Percentiles rank a stretch among this genome's conserved stretches.
These are phyloP conservation scores for Fistulinella cinereoalba DNA, from an alignment of 1,284 basidiomycete species.

Conservation along the genomic window DNA sequence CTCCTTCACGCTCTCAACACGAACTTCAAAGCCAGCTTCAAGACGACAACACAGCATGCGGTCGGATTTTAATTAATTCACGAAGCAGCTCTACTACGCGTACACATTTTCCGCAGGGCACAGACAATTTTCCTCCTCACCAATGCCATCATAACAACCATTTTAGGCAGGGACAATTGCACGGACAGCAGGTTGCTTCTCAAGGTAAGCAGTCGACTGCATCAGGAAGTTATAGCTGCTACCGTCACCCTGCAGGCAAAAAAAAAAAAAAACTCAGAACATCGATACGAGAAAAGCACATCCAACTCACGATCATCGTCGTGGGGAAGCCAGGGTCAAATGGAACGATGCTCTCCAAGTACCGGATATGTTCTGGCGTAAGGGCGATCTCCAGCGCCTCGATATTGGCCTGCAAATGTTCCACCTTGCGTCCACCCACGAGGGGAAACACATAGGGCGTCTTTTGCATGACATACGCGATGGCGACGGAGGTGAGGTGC, in stretches of 20 bases:
- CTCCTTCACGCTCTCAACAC: too few relatives aligned
- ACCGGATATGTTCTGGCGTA: conserved; percentile 42
- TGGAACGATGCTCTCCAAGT: conserved; percentile 39
- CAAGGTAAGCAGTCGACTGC: conserved; percentile 20
- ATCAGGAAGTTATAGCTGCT: conserved; percentile 10
- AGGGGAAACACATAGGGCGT: conserved; percentile 48
- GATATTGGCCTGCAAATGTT: conserved; percentile 48
- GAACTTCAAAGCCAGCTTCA: too few relatives aligned
- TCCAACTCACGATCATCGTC: conserved; percentile 37
- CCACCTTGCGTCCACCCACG: conserved; percentile 50
- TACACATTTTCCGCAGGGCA: too few relatives aligned
- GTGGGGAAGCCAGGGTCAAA: conserved; percentile 48
- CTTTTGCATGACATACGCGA: conserved; percentile 51
- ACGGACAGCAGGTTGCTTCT: conserved; percentile 18
- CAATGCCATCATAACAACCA: too few relatives aligned
- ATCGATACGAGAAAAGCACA: too few relatives aligned
- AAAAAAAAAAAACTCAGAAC: too few relatives aligned
- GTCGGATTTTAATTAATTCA: too few relatives aligned
- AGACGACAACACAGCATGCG: too few relatives aligned
- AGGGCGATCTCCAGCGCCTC: conserved; percentile 46
- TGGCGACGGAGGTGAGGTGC: conserved; percentile 35
- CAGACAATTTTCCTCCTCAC: too few relatives aligned
- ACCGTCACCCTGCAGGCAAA: conserved; percentile 33
- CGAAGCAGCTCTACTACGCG: too few relatives aligned
- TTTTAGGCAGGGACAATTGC: conserved; percentile 24